These are phyloP conservation scores for Gillenia trifoliata DNA, from an alignment of 306 rosid genomes.

Conservation along the genomic window DNA sequence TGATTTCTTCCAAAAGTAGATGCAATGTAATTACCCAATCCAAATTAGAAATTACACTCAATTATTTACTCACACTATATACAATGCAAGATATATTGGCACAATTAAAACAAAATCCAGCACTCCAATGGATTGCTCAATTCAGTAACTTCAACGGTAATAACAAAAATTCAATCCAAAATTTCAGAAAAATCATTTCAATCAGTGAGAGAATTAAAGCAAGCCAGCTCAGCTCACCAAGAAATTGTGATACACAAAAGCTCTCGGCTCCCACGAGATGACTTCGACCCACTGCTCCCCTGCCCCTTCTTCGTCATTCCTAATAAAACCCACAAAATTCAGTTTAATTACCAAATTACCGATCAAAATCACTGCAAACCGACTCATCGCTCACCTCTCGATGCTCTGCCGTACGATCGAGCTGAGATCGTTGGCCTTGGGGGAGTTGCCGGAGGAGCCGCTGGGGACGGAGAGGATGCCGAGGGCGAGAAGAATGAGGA, in stretches of 20 bases:
- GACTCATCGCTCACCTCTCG: slow-evolving; percentile 27
- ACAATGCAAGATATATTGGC: not conserved
- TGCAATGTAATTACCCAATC: not conserved
- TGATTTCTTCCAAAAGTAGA: not conserved
- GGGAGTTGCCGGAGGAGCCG: slow-evolving; percentile 43
- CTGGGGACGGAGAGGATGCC: slow-evolving; percentile 84
- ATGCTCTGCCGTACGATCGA: slow-evolving; percentile 53
- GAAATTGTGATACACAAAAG: slow-evolving; percentile 86
- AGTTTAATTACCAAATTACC: not conserved
- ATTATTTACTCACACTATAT: not conserved
- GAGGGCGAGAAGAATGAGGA: slow-evolving; percentile 79
- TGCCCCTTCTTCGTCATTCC: slow-evolving; percentile 42
- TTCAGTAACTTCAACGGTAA: not conserved
- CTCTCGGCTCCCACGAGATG: slow-evolving; percentile 97
- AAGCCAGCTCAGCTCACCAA: slow-evolving; percentile 41
- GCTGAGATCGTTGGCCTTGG: slow-evolving; percentile 78
- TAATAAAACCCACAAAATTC: slow-evolving; percentile 4
- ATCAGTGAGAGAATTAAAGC: not conserved
- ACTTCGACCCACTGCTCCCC: slow-evolving; percentile 85
- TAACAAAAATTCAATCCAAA: not conserved
- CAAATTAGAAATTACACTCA: not conserved
- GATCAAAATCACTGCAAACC: not conserved
- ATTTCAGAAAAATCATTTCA: not conserved
- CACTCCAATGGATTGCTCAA: not conserved
- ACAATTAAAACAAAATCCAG: not conserved